A percentile compares a stretch with the other conserved stretches of the same genome.
These are phyloP conservation scores for Pleurotus tuoliensis DNA, from an alignment of 768 basidiomycete species.

Conservation along the genomic window DNA sequence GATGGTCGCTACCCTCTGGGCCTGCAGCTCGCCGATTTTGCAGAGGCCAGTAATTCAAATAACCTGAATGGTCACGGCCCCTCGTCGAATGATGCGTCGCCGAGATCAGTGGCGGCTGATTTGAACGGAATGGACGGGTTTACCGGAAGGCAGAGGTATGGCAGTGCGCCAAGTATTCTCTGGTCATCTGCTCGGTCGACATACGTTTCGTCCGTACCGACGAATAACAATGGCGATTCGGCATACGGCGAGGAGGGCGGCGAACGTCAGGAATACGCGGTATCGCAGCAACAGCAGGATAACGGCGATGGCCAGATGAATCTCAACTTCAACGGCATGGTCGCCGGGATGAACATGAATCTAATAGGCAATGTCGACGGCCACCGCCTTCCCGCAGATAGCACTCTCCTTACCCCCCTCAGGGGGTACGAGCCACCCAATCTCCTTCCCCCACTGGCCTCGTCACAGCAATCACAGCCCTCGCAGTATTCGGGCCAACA, in stretches of 20 bases:
- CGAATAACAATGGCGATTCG: too few relatives aligned
- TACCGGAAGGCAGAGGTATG: slow-evolving; percentile 3
- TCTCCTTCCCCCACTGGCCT: slow-evolving; percentile 24
- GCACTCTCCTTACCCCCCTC: slow-evolving; percentile 70
- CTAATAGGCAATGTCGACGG: not conserved
- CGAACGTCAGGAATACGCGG: not conserved
- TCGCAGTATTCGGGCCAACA: not conserved
- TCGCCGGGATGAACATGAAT: not conserved
- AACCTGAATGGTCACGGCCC: not conserved
- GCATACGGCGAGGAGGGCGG: not conserved
- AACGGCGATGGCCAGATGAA: not conserved
- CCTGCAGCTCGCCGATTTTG: not conserved
- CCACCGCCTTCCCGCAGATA: slow-evolving; percentile 53
- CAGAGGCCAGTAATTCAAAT: not conserved
- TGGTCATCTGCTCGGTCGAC: slow-evolving; percentile 5
- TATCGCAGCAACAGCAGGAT: not conserved
- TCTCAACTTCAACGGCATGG: slow-evolving; percentile 2
- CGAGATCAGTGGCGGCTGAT: not conserved
- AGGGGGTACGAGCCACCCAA: slow-evolving; percentile 49
- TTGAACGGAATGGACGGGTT: not conserved
- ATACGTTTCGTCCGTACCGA: not conserved
- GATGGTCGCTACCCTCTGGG: not conserved
- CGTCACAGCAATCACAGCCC: not conserved
- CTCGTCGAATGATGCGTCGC: not conserved
- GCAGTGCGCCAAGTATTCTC: slow-evolving; percentile 4